A percentile compares a stretch with the other conserved stretches of the same genome.
Evolutionary conservation across 2,329 filamentous ascomycete genomes (phyloP).

Genomic region (Elsinoe australis): DNA sequence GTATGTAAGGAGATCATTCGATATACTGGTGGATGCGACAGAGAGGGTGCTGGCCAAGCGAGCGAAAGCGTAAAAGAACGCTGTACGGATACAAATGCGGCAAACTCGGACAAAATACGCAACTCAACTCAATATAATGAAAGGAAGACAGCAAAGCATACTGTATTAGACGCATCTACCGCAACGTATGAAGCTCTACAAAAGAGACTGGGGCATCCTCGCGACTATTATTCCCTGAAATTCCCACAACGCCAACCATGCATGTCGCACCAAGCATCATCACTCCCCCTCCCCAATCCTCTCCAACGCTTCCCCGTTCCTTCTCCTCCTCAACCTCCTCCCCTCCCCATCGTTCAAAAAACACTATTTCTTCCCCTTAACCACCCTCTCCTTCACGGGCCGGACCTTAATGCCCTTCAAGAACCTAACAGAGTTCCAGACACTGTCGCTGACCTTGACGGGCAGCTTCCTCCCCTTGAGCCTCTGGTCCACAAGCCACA

Average conservation of each 20-base stretch:
- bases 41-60: conserved; percentile 44
- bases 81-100: not conserved
- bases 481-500: conserved; percentile 76
- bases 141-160: no score
- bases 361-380: conserved; percentile 14
- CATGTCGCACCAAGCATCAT: no score
- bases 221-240: no score
- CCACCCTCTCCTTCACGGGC: conserved; percentile 1
- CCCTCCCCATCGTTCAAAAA: not conserved
- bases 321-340: not conserved
- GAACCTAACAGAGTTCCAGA: conserved; percentile 61
- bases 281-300: not conserved
- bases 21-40: conserved; percentile 58
- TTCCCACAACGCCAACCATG: conserved; percentile 9
- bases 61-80: not conserved
- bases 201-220: conserved; percentile 13
- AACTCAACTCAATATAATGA: no score
- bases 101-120: no score
- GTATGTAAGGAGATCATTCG: conserved; percentile 66
- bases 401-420: conserved; percentile 34
- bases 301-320: not conserved
- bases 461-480: conserved; percentile 74
- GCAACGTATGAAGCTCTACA: not conserved
- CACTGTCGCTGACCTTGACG: conserved; percentile 59
- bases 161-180: no score